Evolutionary conservation across 2,329 filamentous ascomycete species (phyloP).

Genomic region (Penicillium thymicola): DNA sequence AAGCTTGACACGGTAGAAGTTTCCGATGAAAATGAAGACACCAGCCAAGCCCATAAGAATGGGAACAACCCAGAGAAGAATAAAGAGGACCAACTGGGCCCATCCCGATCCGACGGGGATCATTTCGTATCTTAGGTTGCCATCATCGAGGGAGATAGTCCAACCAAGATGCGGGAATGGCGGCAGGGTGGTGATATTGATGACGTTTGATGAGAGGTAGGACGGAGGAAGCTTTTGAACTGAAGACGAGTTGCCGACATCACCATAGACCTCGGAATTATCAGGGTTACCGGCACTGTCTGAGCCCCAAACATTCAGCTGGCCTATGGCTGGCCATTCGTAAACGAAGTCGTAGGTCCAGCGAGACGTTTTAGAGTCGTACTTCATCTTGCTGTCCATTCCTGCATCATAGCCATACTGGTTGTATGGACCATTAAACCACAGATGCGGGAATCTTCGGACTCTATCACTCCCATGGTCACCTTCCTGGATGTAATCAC

Average conservation of each 20-base stretch:
- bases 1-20: slow-evolving; percentile 64
- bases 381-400: slow-evolving; percentile 51
- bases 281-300: slow-evolving; percentile 61
- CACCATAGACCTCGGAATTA: slow-evolving; percentile 56
- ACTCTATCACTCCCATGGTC: slow-evolving; percentile 45
- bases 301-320: slow-evolving; percentile 65
- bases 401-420: slow-evolving; percentile 63
- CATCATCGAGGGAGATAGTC: slow-evolving; percentile 55
- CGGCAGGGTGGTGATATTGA: slow-evolving; percentile 58
- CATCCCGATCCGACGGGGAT: slow-evolving; percentile 52
- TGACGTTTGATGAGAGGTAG: slow-evolving; percentile 52
- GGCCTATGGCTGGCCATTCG: slow-evolving; percentile 61
- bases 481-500: slow-evolving; percentile 58
- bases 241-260: slow-evolving; percentile 58
- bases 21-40: slow-evolving; percentile 57
- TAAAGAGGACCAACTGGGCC: slow-evolving; percentile 52
- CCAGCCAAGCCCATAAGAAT: slow-evolving; percentile 49
- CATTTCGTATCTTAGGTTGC: slow-evolving; percentile 50
- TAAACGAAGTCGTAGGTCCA: slow-evolving; percentile 61
- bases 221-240: slow-evolving; percentile 61
- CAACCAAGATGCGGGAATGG: slow-evolving; percentile 55
- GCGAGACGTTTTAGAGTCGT: slow-evolving; percentile 44
- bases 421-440: slow-evolving; percentile 61
- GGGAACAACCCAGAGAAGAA: slow-evolving; percentile 55
- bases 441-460: slow-evolving; percentile 60